Percentiles rank a stretch among this genome's conserved stretches.
Evolutionary conservation across 306 rosid species (phyloP).

Genomic region (Pterocarpus macrocarpus): DNA sequence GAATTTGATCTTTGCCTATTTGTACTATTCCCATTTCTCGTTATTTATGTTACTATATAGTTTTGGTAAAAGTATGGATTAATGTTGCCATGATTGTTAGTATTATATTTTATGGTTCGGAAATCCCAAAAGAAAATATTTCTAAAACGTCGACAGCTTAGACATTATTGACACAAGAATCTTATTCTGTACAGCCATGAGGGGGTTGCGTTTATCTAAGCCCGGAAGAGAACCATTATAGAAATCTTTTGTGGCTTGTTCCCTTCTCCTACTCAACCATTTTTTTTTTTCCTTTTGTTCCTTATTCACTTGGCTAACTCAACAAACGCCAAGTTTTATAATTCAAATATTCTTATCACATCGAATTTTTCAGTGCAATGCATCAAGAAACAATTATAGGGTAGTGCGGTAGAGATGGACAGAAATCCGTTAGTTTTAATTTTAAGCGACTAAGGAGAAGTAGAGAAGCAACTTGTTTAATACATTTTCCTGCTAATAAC

Average conservation of each 20-base stretch:
- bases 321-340: constrained; percentile 54
- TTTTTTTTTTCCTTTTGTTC: constrained; percentile 38
- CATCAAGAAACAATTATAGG: constrained; percentile 1
- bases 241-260: constrained; percentile 50
- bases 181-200: constrained; percentile 51
- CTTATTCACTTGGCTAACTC: constrained; percentile 53
- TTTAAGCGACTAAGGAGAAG: not conserved
- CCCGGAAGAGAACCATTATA: constrained; percentile 40
- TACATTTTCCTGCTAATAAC: not conserved
- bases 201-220: constrained; percentile 53
- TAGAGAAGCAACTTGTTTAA: not conserved
- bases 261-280: constrained; percentile 51
- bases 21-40: constrained; percentile 49
- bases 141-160: constrained; percentile 33
- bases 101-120: constrained; percentile 13
- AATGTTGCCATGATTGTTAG: not conserved
- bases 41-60: constrained; percentile 12
- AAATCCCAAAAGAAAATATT: not conserved
- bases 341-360: constrained; percentile 48
- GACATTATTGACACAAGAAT: constrained; percentile 58
- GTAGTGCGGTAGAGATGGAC: not conserved
- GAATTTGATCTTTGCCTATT: constrained; percentile 36
- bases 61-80: not conserved
- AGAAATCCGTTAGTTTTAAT: not conserved
- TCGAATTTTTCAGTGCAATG: constrained; percentile 37